Evolutionary conservation across 1,284 basidiomycete genomes (phyloP), one percentile per base, ranked within the genome.

Genomic region (Rhizopogon hawkerae): DNA sequence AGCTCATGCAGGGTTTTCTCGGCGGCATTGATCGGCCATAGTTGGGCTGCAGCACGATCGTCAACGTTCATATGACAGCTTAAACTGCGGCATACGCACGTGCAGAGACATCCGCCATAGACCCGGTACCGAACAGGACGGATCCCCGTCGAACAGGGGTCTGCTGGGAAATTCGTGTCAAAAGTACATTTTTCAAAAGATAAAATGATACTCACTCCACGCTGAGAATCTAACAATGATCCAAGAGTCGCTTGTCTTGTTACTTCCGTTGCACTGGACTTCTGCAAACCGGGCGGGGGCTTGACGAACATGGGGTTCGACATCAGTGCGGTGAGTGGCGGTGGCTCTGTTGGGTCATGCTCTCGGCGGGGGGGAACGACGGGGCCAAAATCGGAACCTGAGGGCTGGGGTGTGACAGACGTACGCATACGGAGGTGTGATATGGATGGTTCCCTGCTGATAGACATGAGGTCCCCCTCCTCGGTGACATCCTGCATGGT

Each of bases 221-320:
- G 74, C 37, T 75, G 75, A 46, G 77, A 71, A 21, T 84, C 79
- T 11, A 75, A 74, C 3, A 88, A 64, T 21, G 77, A 74, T 38
- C 85, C 85, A 35, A 88, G 69, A 21, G 85, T 86, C 3, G 70
- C 50, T 10, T 65, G 60, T 24, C 66, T 61, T 38, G 55, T 65
- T 26, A 61, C 59, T 49, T 65, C 66, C 34, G 57, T 58, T 41
- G 60, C 59, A 37, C 54, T 56, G 46, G 63, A 62, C 43, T 68
- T 67, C 48, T 67, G 64, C 14, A 58, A 44, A 46, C 62, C 50
- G 48, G 72, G 66, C 1, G 85, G 83, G 0, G 75, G 72, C 55
- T 75, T 82, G n/a, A 88, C 75, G 59, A 88, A 88, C 47, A 76
- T 70, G 13, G 85, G 85, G 56, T 82, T 80, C 14, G 77, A 72